Percentiles rank a stretch among this genome's conserved stretches.
Conservation (phyloP, 2,329 filamentous ascomycete genomes). For the Scleromitrula shiraiana region DNA sequence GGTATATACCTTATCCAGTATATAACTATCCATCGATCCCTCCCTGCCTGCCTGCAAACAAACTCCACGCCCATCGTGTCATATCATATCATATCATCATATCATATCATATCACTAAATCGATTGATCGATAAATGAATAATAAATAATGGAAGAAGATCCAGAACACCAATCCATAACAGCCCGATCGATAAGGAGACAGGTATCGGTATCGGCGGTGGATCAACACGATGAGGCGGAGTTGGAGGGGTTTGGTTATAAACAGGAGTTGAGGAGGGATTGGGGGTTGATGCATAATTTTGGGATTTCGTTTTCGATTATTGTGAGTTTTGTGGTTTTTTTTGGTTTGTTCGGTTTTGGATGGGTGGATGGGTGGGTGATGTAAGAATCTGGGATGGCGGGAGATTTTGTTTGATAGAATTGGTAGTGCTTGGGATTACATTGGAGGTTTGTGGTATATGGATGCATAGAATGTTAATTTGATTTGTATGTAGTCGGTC, state of each 20-base stretch:
- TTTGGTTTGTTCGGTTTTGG: not conserved
- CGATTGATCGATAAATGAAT: not conserved
- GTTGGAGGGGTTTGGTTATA: constrained; percentile 49
- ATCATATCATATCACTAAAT: no score
- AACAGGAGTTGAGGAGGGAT: constrained; percentile 49
- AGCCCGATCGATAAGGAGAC: constrained; percentile 12
- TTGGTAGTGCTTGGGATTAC: not conserved
- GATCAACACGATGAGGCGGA: constrained; percentile 38
- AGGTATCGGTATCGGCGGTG: constrained; percentile 7
- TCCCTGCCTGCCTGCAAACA: no score
- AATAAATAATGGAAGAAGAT: not conserved
- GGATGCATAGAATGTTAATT: no score
- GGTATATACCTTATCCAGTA: no score
- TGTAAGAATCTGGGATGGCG: no score
- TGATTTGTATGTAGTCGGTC: constrained; percentile 37
- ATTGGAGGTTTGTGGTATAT: no score
- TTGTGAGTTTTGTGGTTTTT: constrained; percentile 34
- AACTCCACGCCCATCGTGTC: no score
- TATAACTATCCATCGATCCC: no score
- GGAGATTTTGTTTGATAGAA: no score
- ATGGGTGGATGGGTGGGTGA: not conserved
- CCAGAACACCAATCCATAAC: no score
- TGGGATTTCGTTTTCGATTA: constrained; percentile 54
- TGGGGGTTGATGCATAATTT: constrained; percentile 54
- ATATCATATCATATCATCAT: no score